Base-by-base conservation (phyloP, 495 filamentous ascomycete species). In the Lasiosphaeria hispida region DNA sequence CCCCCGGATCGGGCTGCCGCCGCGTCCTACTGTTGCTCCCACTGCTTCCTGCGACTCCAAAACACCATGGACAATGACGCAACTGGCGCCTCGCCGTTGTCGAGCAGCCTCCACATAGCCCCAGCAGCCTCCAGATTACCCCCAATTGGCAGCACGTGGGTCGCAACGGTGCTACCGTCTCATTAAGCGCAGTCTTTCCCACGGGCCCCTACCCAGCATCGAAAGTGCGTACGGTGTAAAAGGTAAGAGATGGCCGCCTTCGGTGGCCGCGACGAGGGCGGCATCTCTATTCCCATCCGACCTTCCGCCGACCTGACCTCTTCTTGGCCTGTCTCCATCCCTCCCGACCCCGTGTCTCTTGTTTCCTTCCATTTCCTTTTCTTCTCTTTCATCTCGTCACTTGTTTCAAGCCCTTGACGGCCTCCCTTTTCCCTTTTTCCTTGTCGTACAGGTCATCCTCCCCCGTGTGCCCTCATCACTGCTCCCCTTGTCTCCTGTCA, bases 141-240 rank as follows among this genome's bases (percentile, higher is more conserved):
- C 23, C 23, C 23, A 30, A 30, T 30, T 30, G 23, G 23, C 23
- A 30, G 23, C 2, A 30, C 23, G 23, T 30, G 23, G 23, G 23
- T 30, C 23, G 39, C 39, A 41, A 15, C 39, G 14, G 41, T 14
- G 14, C 34, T 30, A 35, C 35, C 7, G 57, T 55, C 30, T 54
- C 57, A 49, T 55, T 53, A 53, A 53, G 57, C 49, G 57, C 57
- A 58, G 23, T 39, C 33, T 30, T 30, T 30, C 23, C 23, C 23
- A 30, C 5, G 23, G 23, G 23, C 23, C 23, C 23, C 23, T 30
- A 30, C 23, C 23, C 23, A 30, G 23, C 23, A 30, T 30, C 23
- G 5, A 30, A 30, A 30, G 23, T 30, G n/a, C 18, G 35, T 13
- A 9, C 40, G 52, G 56, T 49, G 56, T 48, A 48, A 58, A 58